A percentile compares a stretch with the other conserved stretches of the same genome.
Evolutionary conservation across 768 basidiomycete species (phyloP).

Genomic region (Hebeloma cylindrosporum): DNA sequence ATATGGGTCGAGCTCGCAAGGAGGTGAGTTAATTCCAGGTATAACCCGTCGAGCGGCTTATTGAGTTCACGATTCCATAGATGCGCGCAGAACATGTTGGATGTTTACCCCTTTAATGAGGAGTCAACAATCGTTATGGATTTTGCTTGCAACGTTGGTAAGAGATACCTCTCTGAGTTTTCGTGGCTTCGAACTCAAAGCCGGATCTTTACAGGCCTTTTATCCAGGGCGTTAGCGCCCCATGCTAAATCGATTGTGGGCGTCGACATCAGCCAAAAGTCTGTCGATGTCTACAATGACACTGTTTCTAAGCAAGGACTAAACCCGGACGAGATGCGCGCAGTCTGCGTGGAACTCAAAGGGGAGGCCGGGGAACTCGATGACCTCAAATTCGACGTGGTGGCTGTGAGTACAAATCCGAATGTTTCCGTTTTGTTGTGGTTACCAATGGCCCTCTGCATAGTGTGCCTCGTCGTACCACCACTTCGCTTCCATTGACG

Average conservation of each 20-base stretch:
- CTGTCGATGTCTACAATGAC: constrained; percentile 66
- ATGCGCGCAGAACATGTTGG: constrained; percentile 34
- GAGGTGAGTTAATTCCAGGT: constrained; percentile 13
- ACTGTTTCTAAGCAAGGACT: constrained; percentile 62
- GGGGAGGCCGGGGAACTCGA: constrained; percentile 47
- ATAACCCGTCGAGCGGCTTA: background rate
- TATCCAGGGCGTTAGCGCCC: constrained; percentile 60
- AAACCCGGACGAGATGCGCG: constrained; percentile 61
- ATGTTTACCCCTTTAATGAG: constrained; percentile 49
- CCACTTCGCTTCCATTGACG: constrained; percentile 51
- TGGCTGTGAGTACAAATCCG: constrained; percentile 50
- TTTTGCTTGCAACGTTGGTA: constrained; percentile 74
- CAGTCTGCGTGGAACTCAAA: constrained; percentile 51
- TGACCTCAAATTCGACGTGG: constrained; percentile 61
- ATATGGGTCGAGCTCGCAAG: constrained; percentile 22
- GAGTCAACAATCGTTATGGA: constrained; percentile 63
- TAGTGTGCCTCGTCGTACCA: constrained; percentile 69
- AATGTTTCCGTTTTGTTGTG: background rate
- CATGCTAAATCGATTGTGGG: constrained; percentile 64
- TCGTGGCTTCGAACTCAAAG: background rate
- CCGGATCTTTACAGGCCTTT: constrained; percentile 43
- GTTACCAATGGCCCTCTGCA: too few species aligned
- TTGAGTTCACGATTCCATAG: constrained; percentile 18
- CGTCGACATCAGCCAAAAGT: constrained; percentile 70
- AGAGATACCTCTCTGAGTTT: background rate